Evolutionary conservation across 768 basidiomycete genomes (phyloP).

Genomic region (Hortiboletus campestris): DNA sequence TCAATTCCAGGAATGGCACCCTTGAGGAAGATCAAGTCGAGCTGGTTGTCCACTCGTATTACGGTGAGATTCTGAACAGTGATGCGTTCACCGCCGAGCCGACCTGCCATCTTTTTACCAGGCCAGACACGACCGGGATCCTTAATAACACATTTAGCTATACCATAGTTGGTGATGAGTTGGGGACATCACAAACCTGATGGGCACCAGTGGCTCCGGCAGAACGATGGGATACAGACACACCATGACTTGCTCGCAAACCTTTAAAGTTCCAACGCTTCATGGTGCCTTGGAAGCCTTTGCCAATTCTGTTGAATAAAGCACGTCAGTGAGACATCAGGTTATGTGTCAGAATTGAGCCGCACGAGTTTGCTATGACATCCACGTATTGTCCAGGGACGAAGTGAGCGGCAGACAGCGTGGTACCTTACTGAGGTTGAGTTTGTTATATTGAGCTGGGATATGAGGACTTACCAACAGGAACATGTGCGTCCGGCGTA

Average conservation of each 20-base stretch:
- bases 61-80: conserved; percentile 90
- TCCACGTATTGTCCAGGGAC: conserved; percentile 97
- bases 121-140: conserved; percentile 96
- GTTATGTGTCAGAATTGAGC: background rate
- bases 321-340: conserved; percentile 3
- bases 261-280: conserved; percentile 95
- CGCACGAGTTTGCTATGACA: conserved; percentile 86
- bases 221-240: conserved; percentile 90
- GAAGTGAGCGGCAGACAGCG: conserved; percentile 87
- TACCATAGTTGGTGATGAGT: background rate
- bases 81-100: conserved; percentile 77
- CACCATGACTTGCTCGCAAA: conserved; percentile 91
- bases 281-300: conserved; percentile 97
- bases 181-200: conserved; percentile 56
- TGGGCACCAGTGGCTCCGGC: conserved; percentile 93
- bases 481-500: conserved; percentile 84
- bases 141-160: conserved; percentile 39
- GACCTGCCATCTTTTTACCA: conserved; percentile 98
- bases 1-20: conserved; percentile 92
- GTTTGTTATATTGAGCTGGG: background rate
- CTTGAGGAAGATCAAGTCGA: conserved; percentile 87
- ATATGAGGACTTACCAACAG: conserved; percentile 61
- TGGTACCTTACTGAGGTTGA: conserved; percentile 59
- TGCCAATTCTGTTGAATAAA: conserved; percentile 71
- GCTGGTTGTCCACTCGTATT: conserved; percentile 78